phyloP scores from a whole-genome alignment of 495 filamentous ascomycete genomes.

The Neurospora sp. region DNA sequence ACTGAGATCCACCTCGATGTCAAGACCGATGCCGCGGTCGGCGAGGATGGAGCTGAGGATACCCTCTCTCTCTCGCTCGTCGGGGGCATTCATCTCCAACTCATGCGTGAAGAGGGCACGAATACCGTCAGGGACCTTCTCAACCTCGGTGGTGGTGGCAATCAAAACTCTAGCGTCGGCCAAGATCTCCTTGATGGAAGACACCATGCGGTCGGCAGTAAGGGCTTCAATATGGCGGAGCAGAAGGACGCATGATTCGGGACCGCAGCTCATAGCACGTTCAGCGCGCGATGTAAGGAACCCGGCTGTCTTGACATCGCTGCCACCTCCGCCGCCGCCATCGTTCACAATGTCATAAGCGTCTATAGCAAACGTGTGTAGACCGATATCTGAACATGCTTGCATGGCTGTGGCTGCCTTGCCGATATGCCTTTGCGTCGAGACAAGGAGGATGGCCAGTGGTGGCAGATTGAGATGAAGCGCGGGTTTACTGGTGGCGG shows the following conservation, averaged over 20 bases:
- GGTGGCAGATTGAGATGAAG: conserved; percentile 80
- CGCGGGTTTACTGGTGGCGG: conserved; percentile 79
- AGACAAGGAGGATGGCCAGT: conserved; percentile 75
- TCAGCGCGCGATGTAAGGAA: conserved; percentile 81
- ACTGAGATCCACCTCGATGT: conserved; percentile 70
- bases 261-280: conserved; percentile 76
- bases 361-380: conserved; percentile 84
- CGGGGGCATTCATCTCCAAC: conserved; percentile 84
- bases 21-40: conserved; percentile 59
- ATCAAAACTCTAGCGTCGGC: conserved; percentile 66
- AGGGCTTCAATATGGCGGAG: conserved; percentile 83
- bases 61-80: conserved; percentile 85
- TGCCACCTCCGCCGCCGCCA: conserved; percentile 62
- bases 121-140: conserved; percentile 83
- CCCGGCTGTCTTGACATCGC: conserved; percentile 87
- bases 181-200: conserved; percentile 71
- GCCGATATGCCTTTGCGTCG: conserved; percentile 84
- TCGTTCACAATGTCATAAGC: conserved; percentile 90
- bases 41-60: conserved; percentile 69
- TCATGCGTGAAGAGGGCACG: conserved; percentile 91
- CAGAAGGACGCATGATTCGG: conserved; percentile 71
- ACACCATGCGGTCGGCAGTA: conserved; percentile 78
- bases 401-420: conserved; percentile 65
- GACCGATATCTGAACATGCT: conserved; percentile 79
- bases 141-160: conserved; percentile 89